These are phyloP conservation scores for Abortiporus biennis DNA, from an alignment of 1,284 basidiomycete species.

Conservation along the genomic window DNA sequence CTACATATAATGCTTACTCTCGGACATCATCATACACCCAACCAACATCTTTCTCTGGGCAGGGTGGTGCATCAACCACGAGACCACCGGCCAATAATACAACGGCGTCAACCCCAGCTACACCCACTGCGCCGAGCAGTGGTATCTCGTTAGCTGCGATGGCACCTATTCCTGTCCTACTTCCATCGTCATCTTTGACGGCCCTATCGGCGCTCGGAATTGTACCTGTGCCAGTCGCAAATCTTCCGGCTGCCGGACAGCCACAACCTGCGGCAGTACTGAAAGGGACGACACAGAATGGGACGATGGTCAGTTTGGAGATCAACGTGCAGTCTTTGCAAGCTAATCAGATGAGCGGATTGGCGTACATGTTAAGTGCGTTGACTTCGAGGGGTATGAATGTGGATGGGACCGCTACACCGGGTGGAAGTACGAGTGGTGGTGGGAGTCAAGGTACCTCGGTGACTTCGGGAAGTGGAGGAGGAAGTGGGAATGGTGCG, in stretches of 20 bases:
- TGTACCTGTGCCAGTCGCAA: conserved; percentile 56
- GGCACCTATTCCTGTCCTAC: conserved; percentile 54
- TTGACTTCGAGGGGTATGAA: conserved; percentile 33
- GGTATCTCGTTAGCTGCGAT: too few relatives aligned
- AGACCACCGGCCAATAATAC: conserved; percentile 20
- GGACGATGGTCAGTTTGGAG: conserved; percentile 64
- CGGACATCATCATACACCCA: background rate
- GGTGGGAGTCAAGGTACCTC: background rate
- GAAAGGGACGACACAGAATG: conserved; percentile 60
- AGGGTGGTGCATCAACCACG: conserved; percentile 27
- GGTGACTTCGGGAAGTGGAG: background rate
- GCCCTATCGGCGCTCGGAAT: conserved; percentile 68
- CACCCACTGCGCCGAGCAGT: conserved; percentile 12
- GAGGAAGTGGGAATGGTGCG: too few relatives aligned
- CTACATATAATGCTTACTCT: conserved; percentile 4
- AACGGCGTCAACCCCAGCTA: conserved; percentile 20
- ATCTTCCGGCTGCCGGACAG: conserved; percentile 48
- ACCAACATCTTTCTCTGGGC: conserved; percentile 5
- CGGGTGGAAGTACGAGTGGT: background rate
- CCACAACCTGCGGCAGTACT: conserved; percentile 64
- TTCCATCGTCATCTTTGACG: conserved; percentile 64
- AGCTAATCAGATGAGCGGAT: conserved; percentile 63
- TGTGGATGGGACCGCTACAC: conserved; percentile 14
- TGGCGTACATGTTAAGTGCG: conserved; percentile 64
- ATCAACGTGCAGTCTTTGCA: conserved; percentile 70